phyloP scores from a whole-genome alignment of 2,329 filamentous ascomycete genomes.

The Thelonectria rubi region DNA sequence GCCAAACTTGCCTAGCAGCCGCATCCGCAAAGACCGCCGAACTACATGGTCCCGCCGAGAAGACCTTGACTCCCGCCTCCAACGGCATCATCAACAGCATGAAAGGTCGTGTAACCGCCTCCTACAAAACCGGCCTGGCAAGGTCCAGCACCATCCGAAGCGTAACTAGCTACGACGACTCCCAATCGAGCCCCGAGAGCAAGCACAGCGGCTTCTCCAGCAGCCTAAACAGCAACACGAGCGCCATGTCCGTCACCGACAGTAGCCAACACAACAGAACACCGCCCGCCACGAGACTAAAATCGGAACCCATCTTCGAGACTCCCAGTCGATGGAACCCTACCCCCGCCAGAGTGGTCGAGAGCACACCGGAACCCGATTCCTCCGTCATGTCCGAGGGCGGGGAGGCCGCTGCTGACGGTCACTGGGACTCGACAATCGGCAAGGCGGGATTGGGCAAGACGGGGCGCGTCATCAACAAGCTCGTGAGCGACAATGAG shows the following conservation, averaged over 20 bases:
- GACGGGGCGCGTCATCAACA: slow-evolving; percentile 82
- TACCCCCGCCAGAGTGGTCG: slow-evolving; percentile 45
- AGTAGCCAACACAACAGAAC: slow-evolving; percentile 47
- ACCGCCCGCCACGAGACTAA: slow-evolving; percentile 49
- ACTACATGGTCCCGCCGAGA: slow-evolving; percentile 45
- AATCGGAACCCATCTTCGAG: slow-evolving; percentile 43
- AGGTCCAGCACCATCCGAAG: slow-evolving; percentile 62
- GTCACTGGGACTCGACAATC: slow-evolving; percentile 71
- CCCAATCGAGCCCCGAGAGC: slow-evolving; percentile 56
- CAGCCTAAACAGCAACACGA: slow-evolving; percentile 64
- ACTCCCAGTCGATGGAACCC: slow-evolving; percentile 46
- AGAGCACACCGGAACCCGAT: slow-evolving; percentile 42
- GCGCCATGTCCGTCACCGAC: slow-evolving; percentile 55
- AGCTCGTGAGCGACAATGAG: slow-evolving; percentile 82
- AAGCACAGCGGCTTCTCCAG: slow-evolving; percentile 64
- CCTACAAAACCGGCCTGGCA: slow-evolving; percentile 46
- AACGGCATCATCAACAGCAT: slow-evolving; percentile 53
- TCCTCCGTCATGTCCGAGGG: slow-evolving; percentile 44
- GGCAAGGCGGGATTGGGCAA: slow-evolving; percentile 77
- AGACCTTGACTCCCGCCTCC: slow-evolving; percentile 51
- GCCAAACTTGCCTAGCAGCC: slow-evolving; percentile 31
- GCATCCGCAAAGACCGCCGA: slow-evolving; percentile 32
- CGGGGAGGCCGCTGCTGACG: slow-evolving; percentile 46
- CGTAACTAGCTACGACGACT: slow-evolving; percentile 64
- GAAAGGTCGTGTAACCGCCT: slow-evolving; percentile 45